These are phyloP conservation scores for Nakaseomyces glabratus DNA, from an alignment of 1,139 yeast genomes.

Conservation along the genomic window DNA sequence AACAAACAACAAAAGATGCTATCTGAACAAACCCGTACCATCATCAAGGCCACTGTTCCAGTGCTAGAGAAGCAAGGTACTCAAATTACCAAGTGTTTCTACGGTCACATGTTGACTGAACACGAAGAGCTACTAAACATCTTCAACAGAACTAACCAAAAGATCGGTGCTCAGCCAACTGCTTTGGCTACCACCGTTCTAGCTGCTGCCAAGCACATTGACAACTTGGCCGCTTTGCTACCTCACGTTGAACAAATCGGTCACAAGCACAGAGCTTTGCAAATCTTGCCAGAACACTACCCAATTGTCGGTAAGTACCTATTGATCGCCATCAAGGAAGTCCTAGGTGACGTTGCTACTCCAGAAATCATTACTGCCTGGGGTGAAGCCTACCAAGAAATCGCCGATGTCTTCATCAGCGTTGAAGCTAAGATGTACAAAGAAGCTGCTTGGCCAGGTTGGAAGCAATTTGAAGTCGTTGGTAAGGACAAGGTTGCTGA, in stretches of 20 bases:
- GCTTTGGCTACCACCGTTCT: constrained; percentile 56
- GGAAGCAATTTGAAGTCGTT: constrained; percentile 43
- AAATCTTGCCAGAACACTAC: constrained; percentile 54
- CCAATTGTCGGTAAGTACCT: constrained; percentile 54
- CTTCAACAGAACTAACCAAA: constrained; percentile 55
- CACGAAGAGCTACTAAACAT: constrained; percentile 49
- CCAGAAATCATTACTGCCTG: constrained; percentile 54
- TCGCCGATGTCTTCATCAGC: constrained; percentile 52
- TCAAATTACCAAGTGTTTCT: constrained; percentile 46
- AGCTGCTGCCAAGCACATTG: constrained; percentile 56
- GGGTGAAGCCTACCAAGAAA: constrained; percentile 54
- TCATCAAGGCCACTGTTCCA: constrained; percentile 51
- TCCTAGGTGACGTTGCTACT: constrained; percentile 51
- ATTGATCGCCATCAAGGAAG: constrained; percentile 44
- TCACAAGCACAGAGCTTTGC: constrained; percentile 57
- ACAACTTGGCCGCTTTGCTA: constrained; percentile 45
- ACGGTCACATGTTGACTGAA: constrained; percentile 44
- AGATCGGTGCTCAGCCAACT: constrained; percentile 48
- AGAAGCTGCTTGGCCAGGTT: constrained; percentile 46
- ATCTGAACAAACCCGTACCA: constrained; percentile 25
- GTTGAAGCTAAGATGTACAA: constrained; percentile 44
- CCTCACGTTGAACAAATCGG: constrained; percentile 54
- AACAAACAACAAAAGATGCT: constrained; percentile 17
- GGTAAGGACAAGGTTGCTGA: constrained; percentile 38
- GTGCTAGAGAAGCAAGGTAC: constrained; percentile 49